Conservation (phyloP, 176 grass and related monocot species). For the Ampelocalamus luodianensis region DNA sequence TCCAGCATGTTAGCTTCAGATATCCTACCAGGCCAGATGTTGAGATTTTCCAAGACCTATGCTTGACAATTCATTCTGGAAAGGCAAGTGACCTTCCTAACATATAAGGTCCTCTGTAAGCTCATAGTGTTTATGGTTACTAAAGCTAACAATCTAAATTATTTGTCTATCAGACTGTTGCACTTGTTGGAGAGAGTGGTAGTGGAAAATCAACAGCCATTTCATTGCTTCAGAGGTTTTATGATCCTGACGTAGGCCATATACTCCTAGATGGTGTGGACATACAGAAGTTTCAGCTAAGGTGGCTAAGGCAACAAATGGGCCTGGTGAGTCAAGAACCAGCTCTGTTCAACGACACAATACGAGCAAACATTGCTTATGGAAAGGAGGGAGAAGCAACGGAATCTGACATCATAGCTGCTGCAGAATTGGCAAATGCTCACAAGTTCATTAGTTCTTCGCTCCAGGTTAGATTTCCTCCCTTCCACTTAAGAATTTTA, state of each 20-base stretch:
- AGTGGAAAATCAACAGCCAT: constrained; percentile 97
- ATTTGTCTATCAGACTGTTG: constrained; percentile 76
- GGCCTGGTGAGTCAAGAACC: constrained; percentile 98
- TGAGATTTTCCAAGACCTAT: constrained; percentile 94
- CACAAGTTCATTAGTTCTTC: constrained; percentile 89
- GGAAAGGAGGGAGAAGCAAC: constrained; percentile 80
- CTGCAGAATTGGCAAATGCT: constrained; percentile 85
- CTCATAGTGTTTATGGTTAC: not conserved
- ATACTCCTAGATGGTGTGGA: constrained; percentile 90
- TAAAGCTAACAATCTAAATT: constrained; percentile 38
- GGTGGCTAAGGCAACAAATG: constrained; percentile 96
- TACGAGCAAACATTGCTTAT: constrained; percentile 89
- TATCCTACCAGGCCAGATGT: constrained; percentile 90
- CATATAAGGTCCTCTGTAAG: not conserved
- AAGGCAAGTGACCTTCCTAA: constrained; percentile 57
- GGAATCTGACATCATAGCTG: constrained; percentile 76
- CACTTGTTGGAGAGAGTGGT: constrained; percentile 94
- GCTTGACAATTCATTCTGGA: constrained; percentile 83
- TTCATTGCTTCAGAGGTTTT: constrained; percentile 90
- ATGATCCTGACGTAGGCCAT: constrained; percentile 75
- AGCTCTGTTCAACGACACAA: constrained; percentile 84
- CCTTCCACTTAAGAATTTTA: not conserved
- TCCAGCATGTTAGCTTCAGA: constrained; percentile 86
- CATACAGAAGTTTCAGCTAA: constrained; percentile 86
- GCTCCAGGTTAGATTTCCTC: constrained; percentile 60